Conservation (phyloP, 306 rosid genomes). For the Crotalaria pallida region DNA sequence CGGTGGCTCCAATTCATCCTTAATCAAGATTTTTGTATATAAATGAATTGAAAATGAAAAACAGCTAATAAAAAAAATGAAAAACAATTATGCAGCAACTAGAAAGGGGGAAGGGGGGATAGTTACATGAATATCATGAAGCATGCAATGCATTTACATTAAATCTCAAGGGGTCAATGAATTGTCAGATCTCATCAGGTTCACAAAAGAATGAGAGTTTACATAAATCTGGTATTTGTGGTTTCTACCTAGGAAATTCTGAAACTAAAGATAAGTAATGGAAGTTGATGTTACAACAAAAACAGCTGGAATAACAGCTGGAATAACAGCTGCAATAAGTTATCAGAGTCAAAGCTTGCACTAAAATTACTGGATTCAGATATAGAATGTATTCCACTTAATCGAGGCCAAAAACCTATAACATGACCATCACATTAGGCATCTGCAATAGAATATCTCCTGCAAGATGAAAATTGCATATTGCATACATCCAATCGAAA, state of each 20-base stretch:
- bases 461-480: background rate
- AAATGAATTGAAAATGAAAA: background rate
- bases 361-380: background rate
- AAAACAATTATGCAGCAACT: background rate
- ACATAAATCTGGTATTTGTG: background rate
- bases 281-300: background rate
- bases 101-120: background rate
- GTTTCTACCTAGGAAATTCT: background rate
- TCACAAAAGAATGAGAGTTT: too few relatives aligned
- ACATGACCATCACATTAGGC: background rate
- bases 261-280: background rate
- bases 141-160: background rate
- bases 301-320: background rate
- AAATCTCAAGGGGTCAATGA: background rate
- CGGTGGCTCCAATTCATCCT: too few relatives aligned
- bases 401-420: background rate
- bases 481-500: background rate
- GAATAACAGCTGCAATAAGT: background rate
- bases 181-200: background rate
- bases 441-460: background rate
- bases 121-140: background rate
- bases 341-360: background rate
- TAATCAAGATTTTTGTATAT: too few relatives aligned
- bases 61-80: too few relatives aligned
- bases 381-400: background rate